A percentile compares a stretch with the other conserved stretches of the same genome.
Conservation (phyloP, 2,329 filamentous ascomycete species). For the Cadophora gregata region DNA sequence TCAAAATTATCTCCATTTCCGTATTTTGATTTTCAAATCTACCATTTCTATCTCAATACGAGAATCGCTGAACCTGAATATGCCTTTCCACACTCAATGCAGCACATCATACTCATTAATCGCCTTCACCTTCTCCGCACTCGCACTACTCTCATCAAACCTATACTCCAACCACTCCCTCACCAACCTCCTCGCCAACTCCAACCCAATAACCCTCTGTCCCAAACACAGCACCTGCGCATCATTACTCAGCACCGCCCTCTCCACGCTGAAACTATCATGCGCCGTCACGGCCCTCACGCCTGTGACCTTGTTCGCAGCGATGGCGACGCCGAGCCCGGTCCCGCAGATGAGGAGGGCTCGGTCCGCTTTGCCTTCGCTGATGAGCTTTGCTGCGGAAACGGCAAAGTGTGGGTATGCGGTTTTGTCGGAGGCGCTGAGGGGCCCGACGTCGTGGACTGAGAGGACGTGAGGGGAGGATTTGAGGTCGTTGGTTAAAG, state of each 20-base stretch:
- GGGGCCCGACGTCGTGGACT: constrained; percentile 70
- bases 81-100: constrained; percentile 22
- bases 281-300: constrained; percentile 89
- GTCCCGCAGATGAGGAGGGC: constrained; percentile 86
- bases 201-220: constrained; percentile 81
- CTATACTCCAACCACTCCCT: constrained; percentile 85
- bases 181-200: constrained; percentile 77
- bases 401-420: constrained; percentile 83
- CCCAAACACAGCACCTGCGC: constrained; percentile 88
- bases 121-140: constrained; percentile 37
- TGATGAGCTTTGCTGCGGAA: constrained; percentile 67
- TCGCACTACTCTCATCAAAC: constrained; percentile 69
- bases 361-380: constrained; percentile 71
- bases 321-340: constrained; percentile 84
- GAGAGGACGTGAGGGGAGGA: constrained; percentile 68
- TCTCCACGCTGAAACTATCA: constrained; percentile 83
- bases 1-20: neutral
- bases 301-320: constrained; percentile 87
- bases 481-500: constrained; percentile 75
- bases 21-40: neutral
- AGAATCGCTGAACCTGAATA: neutral
- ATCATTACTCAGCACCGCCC: constrained; percentile 82
- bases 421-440: constrained; percentile 71
- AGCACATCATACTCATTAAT: constrained; percentile 39
- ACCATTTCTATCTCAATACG: neutral